Conservation (phyloP, 768 basidiomycete genomes). For the Exidia glandulosa region DNA sequence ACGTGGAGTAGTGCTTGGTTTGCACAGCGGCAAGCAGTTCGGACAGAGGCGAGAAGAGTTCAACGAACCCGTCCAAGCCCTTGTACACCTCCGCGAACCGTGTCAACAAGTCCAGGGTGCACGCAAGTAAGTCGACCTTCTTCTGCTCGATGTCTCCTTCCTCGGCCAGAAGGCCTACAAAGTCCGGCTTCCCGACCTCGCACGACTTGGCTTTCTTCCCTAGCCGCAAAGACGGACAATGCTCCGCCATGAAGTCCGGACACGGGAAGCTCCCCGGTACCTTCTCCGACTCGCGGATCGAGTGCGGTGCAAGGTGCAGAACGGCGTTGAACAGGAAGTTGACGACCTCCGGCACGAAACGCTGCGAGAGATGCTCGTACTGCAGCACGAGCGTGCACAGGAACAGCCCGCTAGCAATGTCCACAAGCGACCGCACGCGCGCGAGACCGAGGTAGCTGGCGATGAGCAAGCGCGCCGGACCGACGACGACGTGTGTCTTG, state of each 20-base stretch:
- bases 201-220: constrained; percentile 31
- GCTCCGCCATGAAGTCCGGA: constrained; percentile 53
- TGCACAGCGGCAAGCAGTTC: constrained; percentile 47
- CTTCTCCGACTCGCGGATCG: constrained; percentile 30
- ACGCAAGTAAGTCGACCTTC: constrained; percentile 60
- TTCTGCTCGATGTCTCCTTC: constrained; percentile 39
- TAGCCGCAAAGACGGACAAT: constrained; percentile 31
- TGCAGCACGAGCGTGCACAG: constrained; percentile 75
- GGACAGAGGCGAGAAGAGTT: constrained; percentile 63
- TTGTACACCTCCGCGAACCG: constrained; percentile 70
- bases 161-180: constrained; percentile 30
- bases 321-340: constrained; percentile 69
- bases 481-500: constrained; percentile 79
- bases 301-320: constrained; percentile 62
- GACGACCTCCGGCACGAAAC: constrained; percentile 79
- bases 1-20: constrained; percentile 28
- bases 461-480: constrained; percentile 78
- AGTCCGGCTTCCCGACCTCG: constrained; percentile 32
- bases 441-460: constrained; percentile 83
- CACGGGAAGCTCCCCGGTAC: constrained; percentile 63
- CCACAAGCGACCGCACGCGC: constrained; percentile 60
- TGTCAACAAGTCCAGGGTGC: constrained; percentile 51
- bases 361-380: constrained; percentile 76
- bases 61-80: constrained; percentile 70
- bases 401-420: constrained; percentile 81